A percentile compares a stretch with the other conserved stretches of the same genome.
These are phyloP conservation scores for Carnegiea gigantea DNA, from an alignment of 179 eudicot genomes.

Conservation along the genomic window DNA sequence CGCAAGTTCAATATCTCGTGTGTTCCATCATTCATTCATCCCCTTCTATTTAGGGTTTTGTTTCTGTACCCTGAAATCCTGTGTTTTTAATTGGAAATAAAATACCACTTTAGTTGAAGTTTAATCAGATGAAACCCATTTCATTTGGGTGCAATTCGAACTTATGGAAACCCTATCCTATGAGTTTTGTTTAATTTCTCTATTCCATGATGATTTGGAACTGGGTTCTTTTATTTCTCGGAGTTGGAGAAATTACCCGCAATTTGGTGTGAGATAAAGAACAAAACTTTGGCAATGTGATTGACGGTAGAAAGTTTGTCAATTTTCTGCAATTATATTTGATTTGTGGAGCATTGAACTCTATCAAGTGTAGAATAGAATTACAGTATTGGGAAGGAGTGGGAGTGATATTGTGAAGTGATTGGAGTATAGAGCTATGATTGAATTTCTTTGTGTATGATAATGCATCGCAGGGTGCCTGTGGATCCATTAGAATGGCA, in stretches of 20 bases:
- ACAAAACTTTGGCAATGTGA: neutral
- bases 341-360: too few species aligned
- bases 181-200: too few species aligned
- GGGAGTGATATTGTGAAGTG: neutral
- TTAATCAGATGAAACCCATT: neutral
- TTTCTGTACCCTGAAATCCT: neutral
- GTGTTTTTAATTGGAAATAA: neutral
- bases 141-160: neutral
- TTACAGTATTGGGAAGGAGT: neutral
- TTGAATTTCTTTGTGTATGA: neutral
- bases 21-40: slow-evolving; percentile 1
- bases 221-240: neutral
- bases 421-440: neutral
- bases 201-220: too few species aligned
- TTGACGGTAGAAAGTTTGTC: neutral
- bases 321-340: neutral
- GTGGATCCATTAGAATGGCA: slow-evolving; percentile 99
- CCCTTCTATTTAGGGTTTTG: neutral
- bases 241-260: too few species aligned
- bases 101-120: neutral
- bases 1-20: slow-evolving; percentile 78
- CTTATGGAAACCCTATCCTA: too few species aligned
- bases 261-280: neutral
- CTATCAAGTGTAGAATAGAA: neutral
- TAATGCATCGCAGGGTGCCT: slow-evolving; percentile 53